Percentiles rank a stretch among this genome's conserved stretches.
These are phyloP conservation scores for Jatropha podagrica DNA, from an alignment of 441 rosid genomes.

Conservation along the genomic window DNA sequence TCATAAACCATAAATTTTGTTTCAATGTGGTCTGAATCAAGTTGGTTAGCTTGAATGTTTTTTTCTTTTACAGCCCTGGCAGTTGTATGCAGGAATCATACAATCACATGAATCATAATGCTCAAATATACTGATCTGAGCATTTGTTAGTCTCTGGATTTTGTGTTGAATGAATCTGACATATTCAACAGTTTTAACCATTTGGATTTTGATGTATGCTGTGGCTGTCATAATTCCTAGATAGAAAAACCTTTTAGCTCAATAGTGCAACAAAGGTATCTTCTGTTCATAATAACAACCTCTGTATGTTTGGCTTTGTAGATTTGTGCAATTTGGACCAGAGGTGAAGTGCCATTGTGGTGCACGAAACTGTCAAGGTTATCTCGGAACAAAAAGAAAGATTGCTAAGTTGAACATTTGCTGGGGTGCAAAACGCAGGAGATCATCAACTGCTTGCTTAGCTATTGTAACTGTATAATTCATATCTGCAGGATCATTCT, in stretches of 20 bases:
- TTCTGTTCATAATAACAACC: neutral
- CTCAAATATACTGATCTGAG: too few species aligned
- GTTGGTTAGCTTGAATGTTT: too few species aligned
- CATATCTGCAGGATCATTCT: conserved; percentile 4
- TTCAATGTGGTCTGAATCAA: too few species aligned
- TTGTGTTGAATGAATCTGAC: neutral
- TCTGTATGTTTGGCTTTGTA: conserved; percentile 28
- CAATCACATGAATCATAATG: too few species aligned
- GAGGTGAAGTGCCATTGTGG: conserved; percentile 87
- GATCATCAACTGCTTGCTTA: conserved; percentile 48
- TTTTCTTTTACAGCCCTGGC: too few species aligned
- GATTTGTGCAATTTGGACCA: conserved; percentile 93
- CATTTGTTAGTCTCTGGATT: neutral
- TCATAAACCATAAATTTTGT: too few species aligned
- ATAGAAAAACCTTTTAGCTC: neutral
- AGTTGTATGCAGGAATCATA: too few species aligned
- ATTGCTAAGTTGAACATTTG: conserved; percentile 45
- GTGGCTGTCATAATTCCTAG: neutral
- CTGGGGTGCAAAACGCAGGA: conserved; percentile 92
- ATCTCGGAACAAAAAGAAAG: conserved; percentile 74
- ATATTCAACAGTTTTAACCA: too few species aligned
- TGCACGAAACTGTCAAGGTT: conserved; percentile 72
- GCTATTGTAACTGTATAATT: conserved; percentile 38
- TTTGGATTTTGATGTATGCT: neutral
- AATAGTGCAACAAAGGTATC: neutral